Evolutionary conservation across 2,329 filamentous ascomycete species (phyloP), one percentile per base, ranked within the genome.

Genomic region (Colletotrichum cereale): DNA sequence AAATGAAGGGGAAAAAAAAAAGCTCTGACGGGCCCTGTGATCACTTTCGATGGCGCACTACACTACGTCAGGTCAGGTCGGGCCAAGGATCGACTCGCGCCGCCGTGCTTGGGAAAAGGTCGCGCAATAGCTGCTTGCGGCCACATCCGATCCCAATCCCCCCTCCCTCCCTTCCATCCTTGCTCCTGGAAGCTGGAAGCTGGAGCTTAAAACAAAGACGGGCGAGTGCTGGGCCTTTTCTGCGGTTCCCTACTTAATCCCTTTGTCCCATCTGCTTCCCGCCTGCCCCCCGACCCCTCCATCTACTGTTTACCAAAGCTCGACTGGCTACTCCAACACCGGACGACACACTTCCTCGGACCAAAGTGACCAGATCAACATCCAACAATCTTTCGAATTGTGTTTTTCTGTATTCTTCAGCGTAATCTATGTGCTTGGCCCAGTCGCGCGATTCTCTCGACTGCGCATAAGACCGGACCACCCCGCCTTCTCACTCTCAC

Each of bases 21-120:
- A 56, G 56, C 55, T 72, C 62, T 74, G 62, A 34, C 29, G 26
- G 66, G 53, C 72, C 72, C 60, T 73, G 72, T 74, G 73, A 74
- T 73, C 70, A 71, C 38, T 58, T 68, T 73, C 40, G 60, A 58
- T 61, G 66, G 65, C 66, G 66, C 61, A 70, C 48, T 53, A 63
- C 48, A 47, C 44, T 47, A 47, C 44, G 44, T 47, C 44, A 47
- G n/a, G 68, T 34, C 40, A 60, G 50, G 48, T 34, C 14, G 40
- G 63, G 68, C 68, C 68, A 68, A 68, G 68, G 68, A 63, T 71
- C 31, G 40, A 66, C 64, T 68, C 62, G 40, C 68, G 65, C 58
- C 68, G 68, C 65, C 65, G 65, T 63, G 62, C 56, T 62, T 68
- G 65, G 67, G 57, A 67, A 53, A 53, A 63, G 55, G 62, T 63